Evolutionary conservation across 805 yeast species (phyloP).

Genomic region (Metschnikowia matae): DNA sequence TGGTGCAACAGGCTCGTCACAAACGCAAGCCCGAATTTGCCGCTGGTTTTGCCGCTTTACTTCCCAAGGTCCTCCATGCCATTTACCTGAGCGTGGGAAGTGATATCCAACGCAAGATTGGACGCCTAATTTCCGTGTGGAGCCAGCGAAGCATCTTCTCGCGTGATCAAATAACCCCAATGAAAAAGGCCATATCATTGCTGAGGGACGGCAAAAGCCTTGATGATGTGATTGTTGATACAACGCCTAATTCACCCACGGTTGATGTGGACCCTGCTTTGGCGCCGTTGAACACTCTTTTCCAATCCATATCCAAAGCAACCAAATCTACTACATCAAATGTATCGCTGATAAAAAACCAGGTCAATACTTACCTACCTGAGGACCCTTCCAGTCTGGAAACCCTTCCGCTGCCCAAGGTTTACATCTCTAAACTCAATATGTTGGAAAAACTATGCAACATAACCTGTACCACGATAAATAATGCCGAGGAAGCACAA

Average conservation of each 20-base stretch:
- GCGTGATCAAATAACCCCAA: slow-evolving; percentile 22
- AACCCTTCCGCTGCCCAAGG: slow-evolving; percentile 31
- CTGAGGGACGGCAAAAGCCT: slow-evolving; percentile 15
- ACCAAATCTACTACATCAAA: slow-evolving; percentile 19
- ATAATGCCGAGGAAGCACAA: slow-evolving; percentile 28
- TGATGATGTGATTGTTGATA: not conserved
- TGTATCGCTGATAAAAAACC: slow-evolving; percentile 36
- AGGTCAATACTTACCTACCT: slow-evolving; percentile 35
- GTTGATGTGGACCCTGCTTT: slow-evolving; percentile 28
- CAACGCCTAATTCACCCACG: not conserved
- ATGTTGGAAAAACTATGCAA: slow-evolving; percentile 36
- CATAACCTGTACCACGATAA: slow-evolving; percentile 28
- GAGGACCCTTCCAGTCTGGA: slow-evolving; percentile 32
- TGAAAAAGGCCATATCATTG: slow-evolving; percentile 24
- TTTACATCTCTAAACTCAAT: slow-evolving; percentile 37
- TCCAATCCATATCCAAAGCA: slow-evolving; percentile 25
- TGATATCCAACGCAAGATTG: slow-evolving; percentile 44
- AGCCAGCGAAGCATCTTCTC: slow-evolving; percentile 47
- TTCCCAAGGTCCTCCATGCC: slow-evolving; percentile 39
- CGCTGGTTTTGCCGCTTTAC: slow-evolving; percentile 48
- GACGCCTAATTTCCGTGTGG: slow-evolving; percentile 55
- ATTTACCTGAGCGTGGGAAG: slow-evolving; percentile 30
- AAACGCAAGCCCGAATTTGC: slow-evolving; percentile 57
- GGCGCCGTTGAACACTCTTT: slow-evolving; percentile 29
- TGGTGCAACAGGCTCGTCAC: slow-evolving; percentile 72